These are phyloP conservation scores for Trypanosomatidae sp. DNA, from an alignment of 208 protist genomes.

Conservation along the genomic window DNA sequence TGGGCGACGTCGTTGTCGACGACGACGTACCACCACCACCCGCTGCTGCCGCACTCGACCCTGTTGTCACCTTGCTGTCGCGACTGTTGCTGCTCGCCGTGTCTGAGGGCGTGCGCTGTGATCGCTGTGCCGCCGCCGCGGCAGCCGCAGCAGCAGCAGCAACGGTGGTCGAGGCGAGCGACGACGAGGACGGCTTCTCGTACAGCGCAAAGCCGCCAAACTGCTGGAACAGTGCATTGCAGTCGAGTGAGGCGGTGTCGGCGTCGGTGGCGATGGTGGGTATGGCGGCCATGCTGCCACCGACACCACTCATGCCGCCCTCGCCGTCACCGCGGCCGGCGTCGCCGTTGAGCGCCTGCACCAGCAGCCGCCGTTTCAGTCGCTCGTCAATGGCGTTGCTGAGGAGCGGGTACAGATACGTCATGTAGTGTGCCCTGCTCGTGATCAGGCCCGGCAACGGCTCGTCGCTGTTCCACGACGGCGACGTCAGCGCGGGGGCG, in stretches of 20 bases:
- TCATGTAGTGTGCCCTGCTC: slow-evolving; percentile 12
- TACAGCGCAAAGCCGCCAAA: slow-evolving; percentile 61
- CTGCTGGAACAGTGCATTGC: slow-evolving; percentile 32
- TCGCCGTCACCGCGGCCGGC: slow-evolving; percentile 1
- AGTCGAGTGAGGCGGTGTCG: slow-evolving; percentile 11
- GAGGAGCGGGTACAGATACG: slow-evolving; percentile 36
- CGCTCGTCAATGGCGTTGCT: slow-evolving; percentile 19
- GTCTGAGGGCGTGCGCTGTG: no score
- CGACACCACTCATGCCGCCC: slow-evolving; percentile 1
- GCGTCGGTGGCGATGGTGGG: slow-evolving; percentile 1
- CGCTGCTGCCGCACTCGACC: no score
- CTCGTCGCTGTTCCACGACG: slow-evolving; percentile 41
- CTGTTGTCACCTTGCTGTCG: no score
- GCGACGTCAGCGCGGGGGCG: slow-evolving; percentile 27
- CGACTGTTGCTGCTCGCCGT: no score
- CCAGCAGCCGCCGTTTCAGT: slow-evolving; percentile 17
- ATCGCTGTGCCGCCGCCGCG: no score
- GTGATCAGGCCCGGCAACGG: slow-evolving; percentile 21
- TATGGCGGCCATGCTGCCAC: neutral
- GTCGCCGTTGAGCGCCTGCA: slow-evolving; percentile 14
- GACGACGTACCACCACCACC: no score
- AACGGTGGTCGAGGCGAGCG: no score
- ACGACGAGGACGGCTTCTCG: no score
- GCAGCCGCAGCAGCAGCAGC: no score
- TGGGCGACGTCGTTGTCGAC: neutral